Evolutionary conservation across 1,284 basidiomycete genomes (phyloP), one percentile per base, ranked within the genome.

Genomic region (Pseudozyma tsukubaensis): DNA sequence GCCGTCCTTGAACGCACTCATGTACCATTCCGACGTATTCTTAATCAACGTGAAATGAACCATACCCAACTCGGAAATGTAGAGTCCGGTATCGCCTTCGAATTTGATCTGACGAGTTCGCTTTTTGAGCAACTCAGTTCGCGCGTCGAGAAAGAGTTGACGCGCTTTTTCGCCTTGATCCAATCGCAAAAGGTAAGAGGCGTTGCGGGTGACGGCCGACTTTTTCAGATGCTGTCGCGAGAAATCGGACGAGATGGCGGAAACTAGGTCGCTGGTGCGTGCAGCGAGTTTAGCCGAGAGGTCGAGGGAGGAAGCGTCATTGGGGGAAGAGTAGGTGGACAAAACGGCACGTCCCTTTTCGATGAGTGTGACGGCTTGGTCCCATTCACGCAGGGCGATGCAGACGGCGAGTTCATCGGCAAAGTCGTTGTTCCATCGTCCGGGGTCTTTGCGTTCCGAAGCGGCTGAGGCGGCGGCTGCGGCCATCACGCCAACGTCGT

Each of bases 21-120:
- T 88, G 85, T 94, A 99, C 97, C 96, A 99, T 85, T 99, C 96
- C 43, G 92, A 92, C 1, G 95, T 97, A 83, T 99, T 93, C 84
- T 94, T 94, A 85, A 96, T 91, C 8, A 92, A 89, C 0, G 92
- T 94, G 79, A 96, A 96, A 66, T 91, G 89, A 0, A 96, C 91
- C 56, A 93, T 88, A 0, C 92, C 89, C 43, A 96, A 86, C 79
- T 94, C 92, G 16, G 90, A 90, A 51, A 95, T 82, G 76, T 85
- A 95, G 53, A 91, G 87, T 7, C 89, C 88, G n/a, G 93, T 89
- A 78, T 96, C 91, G 1, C 96, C 96, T 79, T 97, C 94, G 77
- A 95, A 96, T 57, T 90, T 89, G 82, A 98, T 97, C 81, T 90
- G 90, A 45, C 95, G 88, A 13, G 93, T 89, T 42, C 94, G 89